These are phyloP conservation scores for Diddensiella transvaalensis DNA, from an alignment of 805 yeast genomes.

Conservation along the genomic window DNA sequence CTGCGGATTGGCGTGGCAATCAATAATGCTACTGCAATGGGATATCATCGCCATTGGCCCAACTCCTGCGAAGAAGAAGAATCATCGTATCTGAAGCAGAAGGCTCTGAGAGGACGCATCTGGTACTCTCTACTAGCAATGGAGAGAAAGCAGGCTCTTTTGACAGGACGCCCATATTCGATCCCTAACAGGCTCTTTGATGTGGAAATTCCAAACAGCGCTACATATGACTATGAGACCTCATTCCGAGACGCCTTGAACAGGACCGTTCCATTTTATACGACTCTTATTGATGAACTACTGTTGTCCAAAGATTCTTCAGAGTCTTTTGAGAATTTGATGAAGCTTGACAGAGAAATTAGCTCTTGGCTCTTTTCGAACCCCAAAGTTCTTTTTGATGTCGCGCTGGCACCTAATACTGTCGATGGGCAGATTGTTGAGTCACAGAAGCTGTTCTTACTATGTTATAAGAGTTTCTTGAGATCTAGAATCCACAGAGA, in stretches of 20 bases:
- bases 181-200: slow-evolving; percentile 10
- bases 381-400: neutral
- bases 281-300: slow-evolving; percentile 13
- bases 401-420: neutral
- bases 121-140: slow-evolving; percentile 16
- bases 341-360: slow-evolving; percentile 15
- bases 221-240: slow-evolving; percentile 12
- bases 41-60: slow-evolving; percentile 30
- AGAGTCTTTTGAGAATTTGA: slow-evolving; percentile 7
- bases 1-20: slow-evolving; percentile 41
- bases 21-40: slow-evolving; percentile 43
- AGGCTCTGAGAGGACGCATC: slow-evolving; percentile 5
- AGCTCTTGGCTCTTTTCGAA: slow-evolving; percentile 14
- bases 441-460: slow-evolving; percentile 12
- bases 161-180: slow-evolving; percentile 19
- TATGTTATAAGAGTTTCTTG: slow-evolving; percentile 15
- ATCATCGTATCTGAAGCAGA: neutral
- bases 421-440: neutral
- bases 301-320: neutral
- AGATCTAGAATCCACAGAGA: slow-evolving; percentile 19
- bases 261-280: slow-evolving; percentile 15
- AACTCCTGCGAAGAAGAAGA: neutral
- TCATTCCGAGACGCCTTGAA: slow-evolving; percentile 18
- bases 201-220: slow-evolving; percentile 3
- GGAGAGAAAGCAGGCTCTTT: slow-evolving; percentile 15